Conservation (phyloP, 2,329 filamentous ascomycete genomes). For the Colletotrichum liaoningense region DNA sequence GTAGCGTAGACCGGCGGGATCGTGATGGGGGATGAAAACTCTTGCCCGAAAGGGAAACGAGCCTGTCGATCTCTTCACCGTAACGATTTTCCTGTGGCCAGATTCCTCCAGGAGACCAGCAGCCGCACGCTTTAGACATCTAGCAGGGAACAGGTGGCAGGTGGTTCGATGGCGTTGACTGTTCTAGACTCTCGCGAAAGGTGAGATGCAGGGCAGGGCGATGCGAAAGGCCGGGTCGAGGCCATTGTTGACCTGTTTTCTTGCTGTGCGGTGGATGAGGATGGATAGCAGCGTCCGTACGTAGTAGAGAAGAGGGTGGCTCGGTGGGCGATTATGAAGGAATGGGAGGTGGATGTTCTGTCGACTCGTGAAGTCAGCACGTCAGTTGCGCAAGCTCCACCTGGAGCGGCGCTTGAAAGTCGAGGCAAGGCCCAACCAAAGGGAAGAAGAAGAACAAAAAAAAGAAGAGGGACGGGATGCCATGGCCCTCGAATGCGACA, state of each 20-base stretch:
- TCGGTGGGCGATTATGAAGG: constrained; percentile 8
- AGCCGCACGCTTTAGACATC: constrained; percentile 21
- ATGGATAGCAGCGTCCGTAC: background rate
- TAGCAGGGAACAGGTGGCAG: constrained; percentile 13
- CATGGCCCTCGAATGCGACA: constrained; percentile 14
- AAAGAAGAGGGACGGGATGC: background rate
- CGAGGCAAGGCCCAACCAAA: background rate
- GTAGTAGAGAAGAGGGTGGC: background rate
- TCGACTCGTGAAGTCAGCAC: background rate
- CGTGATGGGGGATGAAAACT: constrained; percentile 13
- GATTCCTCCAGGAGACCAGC: constrained; percentile 24
- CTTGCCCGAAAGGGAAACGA: constrained; percentile 9
- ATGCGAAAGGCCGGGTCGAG: background rate
- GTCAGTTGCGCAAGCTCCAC: background rate
- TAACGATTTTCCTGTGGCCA: constrained; percentile 25
- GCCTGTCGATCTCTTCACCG: constrained; percentile 28
- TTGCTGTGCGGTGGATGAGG: background rate
- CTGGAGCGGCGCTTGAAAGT: background rate
- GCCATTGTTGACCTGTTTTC: background rate
- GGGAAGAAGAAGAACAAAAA: background rate
- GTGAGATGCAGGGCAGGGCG: background rate
- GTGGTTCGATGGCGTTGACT: constrained; percentile 31
- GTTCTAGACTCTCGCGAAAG: constrained; percentile 28
- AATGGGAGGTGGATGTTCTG: background rate
- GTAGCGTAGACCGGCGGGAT: constrained; percentile 10